Conservation (phyloP, 176 grass and related monocot genomes). For the Aegilops sharonensis region DNA sequence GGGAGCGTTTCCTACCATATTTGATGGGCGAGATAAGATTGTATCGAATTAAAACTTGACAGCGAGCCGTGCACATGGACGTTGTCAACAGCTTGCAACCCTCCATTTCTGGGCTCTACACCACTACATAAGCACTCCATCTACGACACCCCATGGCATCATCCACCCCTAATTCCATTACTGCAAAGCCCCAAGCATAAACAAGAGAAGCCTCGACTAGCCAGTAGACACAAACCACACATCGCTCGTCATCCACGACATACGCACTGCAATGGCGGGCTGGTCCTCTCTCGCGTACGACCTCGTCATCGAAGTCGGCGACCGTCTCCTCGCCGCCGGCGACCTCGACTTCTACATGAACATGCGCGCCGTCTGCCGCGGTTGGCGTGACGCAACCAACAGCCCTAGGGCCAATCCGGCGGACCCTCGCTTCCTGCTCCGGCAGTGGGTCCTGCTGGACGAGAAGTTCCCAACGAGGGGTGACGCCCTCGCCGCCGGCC, state of each 20-base stretch:
- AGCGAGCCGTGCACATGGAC: neutral
- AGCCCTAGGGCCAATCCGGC: neutral
- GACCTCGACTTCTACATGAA: conserved; percentile 15
- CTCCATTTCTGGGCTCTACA: neutral
- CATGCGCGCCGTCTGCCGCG: conserved; percentile 12
- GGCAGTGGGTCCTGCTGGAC: conserved; percentile 11
- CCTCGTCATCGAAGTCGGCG: neutral
- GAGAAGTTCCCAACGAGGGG: neutral
- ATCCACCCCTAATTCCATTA: neutral
- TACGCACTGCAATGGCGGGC: neutral
- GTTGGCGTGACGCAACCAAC: conserved; percentile 15
- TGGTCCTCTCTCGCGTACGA: neutral
- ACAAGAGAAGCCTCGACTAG: too few relatives aligned
- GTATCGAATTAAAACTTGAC: neutral
- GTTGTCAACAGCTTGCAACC: neutral
- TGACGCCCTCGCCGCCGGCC: neutral
- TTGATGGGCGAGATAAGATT: neutral
- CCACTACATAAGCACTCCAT: neutral
- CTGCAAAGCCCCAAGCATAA: neutral
- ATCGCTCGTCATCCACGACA: neutral
- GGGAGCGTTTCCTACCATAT: neutral
- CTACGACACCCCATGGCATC: neutral
- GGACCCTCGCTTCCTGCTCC: neutral
- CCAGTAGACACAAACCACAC: neutral
- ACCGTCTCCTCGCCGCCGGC: neutral